Conservation (phyloP, 1,139 yeast genomes). For the Hyphopichia khmerensis region DNA sequence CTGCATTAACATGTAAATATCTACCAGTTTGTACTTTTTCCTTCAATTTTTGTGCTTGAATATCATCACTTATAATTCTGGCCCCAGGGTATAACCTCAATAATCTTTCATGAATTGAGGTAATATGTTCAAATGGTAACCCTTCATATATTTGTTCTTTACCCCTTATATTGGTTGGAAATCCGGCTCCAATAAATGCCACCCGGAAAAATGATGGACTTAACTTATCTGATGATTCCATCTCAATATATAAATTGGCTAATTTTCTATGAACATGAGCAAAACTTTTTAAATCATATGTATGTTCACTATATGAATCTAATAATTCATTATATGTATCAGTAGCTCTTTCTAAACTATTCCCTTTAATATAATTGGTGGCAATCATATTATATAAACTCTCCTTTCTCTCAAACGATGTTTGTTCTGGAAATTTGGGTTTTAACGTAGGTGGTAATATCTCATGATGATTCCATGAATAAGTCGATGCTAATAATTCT, state of each 20-base stretch:
- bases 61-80: slow-evolving; percentile 63
- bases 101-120: slow-evolving; percentile 77
- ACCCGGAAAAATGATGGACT: slow-evolving; percentile 81
- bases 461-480: slow-evolving; percentile 68
- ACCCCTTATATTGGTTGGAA: slow-evolving; percentile 75
- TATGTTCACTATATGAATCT: slow-evolving; percentile 68
- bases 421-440: slow-evolving; percentile 77
- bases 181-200: slow-evolving; percentile 80
- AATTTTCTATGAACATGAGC: slow-evolving; percentile 71
- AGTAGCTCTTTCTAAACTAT: slow-evolving; percentile 73
- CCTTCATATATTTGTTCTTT: slow-evolving; percentile 84
- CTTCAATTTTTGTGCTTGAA: slow-evolving; percentile 53
- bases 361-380: slow-evolving; percentile 66
- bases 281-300: slow-evolving; percentile 76
- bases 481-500: slow-evolving; percentile 75
- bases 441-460: slow-evolving; percentile 56
- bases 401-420: slow-evolving; percentile 81
- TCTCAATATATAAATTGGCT: slow-evolving; percentile 63
- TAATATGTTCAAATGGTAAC: slow-evolving; percentile 81
- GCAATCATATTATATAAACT: slow-evolving; percentile 71
- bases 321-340: slow-evolving; percentile 76
- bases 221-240: slow-evolving; percentile 70
- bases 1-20: slow-evolving; percentile 69
- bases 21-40: slow-evolving; percentile 65
- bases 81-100: slow-evolving; percentile 82